A percentile compares a stretch with the other conserved stretches of the same genome.
Evolutionary conservation across 148 eudicot genomes (phyloP).

Genomic region (Rhododendron vialii): DNA sequence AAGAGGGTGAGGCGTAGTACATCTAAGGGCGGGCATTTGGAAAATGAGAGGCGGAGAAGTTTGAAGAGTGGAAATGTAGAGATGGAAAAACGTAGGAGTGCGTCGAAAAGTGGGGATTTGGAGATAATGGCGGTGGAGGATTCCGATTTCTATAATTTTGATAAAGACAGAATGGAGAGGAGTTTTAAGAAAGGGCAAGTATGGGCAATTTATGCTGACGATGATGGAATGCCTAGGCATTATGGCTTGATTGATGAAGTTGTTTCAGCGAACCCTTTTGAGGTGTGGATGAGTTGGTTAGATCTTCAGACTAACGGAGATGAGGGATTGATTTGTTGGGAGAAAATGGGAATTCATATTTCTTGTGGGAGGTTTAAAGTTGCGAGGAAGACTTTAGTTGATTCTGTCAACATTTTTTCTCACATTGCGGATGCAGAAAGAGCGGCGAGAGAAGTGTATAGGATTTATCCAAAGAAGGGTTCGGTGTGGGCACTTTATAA

Average conservation of each 20-base stretch:
- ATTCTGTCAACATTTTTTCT: constrained; percentile 65
- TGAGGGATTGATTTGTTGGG: constrained; percentile 35
- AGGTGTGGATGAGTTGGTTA: constrained; percentile 67
- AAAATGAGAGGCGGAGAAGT: neutral
- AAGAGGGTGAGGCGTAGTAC: constrained; percentile 15
- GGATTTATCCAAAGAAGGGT: constrained; percentile 78
- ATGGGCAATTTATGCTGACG: constrained; percentile 88
- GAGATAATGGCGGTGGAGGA: constrained; percentile 74
- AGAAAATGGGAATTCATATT: constrained; percentile 47
- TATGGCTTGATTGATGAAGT: constrained; percentile 77
- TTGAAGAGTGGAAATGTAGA: constrained; percentile 4
- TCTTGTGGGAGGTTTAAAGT: constrained; percentile 82
- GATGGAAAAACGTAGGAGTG: constrained; percentile 3
- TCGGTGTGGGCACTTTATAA: constrained; percentile 81
- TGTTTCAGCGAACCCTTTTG: constrained; percentile 62
- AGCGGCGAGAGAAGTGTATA: constrained; percentile 67
- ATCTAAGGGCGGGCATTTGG: constrained; percentile 10
- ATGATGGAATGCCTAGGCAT: constrained; percentile 93
- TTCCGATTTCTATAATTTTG: constrained; percentile 87
- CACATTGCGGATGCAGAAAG: constrained; percentile 68
- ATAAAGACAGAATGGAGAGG: constrained; percentile 64
- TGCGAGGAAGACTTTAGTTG: constrained; percentile 35
- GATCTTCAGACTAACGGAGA: constrained; percentile 47
- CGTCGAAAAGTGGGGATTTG: constrained; percentile 28
- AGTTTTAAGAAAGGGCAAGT: constrained; percentile 83